Base-by-base conservation (phyloP, 345 rosid genomes). In the Lumnitzera racemosa region DNA sequence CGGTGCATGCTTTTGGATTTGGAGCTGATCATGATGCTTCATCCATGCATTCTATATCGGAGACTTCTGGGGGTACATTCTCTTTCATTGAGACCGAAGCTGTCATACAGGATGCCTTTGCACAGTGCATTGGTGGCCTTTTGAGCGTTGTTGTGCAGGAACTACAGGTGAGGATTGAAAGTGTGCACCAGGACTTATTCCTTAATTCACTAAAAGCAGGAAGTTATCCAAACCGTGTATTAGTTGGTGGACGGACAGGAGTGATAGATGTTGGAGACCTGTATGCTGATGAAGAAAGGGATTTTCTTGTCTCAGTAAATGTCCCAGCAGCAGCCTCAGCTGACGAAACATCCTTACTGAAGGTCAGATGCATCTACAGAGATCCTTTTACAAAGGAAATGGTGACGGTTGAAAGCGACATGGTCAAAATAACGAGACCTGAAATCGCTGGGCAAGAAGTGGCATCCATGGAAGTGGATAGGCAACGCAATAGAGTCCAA, bases 101-200 rank as follows among this genome's bases (percentile, higher is more conserved):
- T 59, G 84, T 80, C 64, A 88, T 95, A 51, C 99, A 95, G 67
- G 97, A 95, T 67, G 97, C 99, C 57, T 90, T 90, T 76, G 99
- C 99, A 15, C 97, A 95, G 70, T 90, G 99, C 75, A 90, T 95
- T 48, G 99, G 99, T 13, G 99, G 99, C 15, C 86, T 95, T 57
- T 59, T 95, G 68, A 95, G 99, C 61, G 97, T 95, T 53, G 96
- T 90, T 29, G 95, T 79, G 55, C 97, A 90, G 70, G 96, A 88
- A 69, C 69, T 94, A 57, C 88, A 82, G 49, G 85, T 95, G 56
- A 81, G 62, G 53, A 67, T 90, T 10, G 91, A 83, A 67, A 80
- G 80, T 47, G 59, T 74, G 65, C 66, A 82, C 66, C 79, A 83
- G 6, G 67, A 69, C 61, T 61, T 88, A 65, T 70, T 25, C 69